These are phyloP conservation scores for Scheffersomyces ergatensis DNA, from an alignment of 805 yeast species.

Conservation along the genomic window DNA sequence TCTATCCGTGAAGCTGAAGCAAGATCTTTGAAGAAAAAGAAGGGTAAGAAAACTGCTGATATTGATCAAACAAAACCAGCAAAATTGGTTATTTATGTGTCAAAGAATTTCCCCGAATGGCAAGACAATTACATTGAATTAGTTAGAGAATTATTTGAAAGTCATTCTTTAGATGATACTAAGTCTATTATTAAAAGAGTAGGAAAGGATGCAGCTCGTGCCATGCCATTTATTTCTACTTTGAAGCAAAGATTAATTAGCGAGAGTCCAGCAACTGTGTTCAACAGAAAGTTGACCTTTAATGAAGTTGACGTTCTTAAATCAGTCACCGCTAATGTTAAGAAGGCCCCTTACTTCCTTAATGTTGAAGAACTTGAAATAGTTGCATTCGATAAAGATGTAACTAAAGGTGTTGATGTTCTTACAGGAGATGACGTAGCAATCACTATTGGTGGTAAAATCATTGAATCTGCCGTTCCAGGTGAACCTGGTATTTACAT, in stretches of 20 bases:
- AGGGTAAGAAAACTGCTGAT: slow-evolving; percentile 74
- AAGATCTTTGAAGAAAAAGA: slow-evolving; percentile 72
- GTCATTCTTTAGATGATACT: slow-evolving; percentile 62
- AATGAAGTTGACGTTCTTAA: slow-evolving; percentile 70
- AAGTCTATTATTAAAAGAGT: slow-evolving; percentile 61
- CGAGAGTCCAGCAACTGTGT: slow-evolving; percentile 74
- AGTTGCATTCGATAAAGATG: slow-evolving; percentile 52
- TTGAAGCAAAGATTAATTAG: slow-evolving; percentile 75
- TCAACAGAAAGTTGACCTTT: slow-evolving; percentile 85
- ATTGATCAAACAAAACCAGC: slow-evolving; percentile 75
- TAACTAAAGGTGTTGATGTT: slow-evolving; percentile 60
- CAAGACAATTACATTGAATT: slow-evolving; percentile 60
- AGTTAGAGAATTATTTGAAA: slow-evolving; percentile 72
- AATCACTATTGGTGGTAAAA: slow-evolving; percentile 62
- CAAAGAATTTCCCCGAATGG: slow-evolving; percentile 77
- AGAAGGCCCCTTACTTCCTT: slow-evolving; percentile 61
- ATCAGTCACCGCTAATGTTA: slow-evolving; percentile 51
- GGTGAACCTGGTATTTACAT: slow-evolving; percentile 88
- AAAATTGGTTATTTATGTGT: slow-evolving; percentile 67
- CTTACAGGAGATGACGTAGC: slow-evolving; percentile 68
- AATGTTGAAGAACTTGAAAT: slow-evolving; percentile 56
- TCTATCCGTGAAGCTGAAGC: slow-evolving; percentile 93
- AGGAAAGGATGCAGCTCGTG: slow-evolving; percentile 92
- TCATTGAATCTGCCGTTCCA: slow-evolving; percentile 82
- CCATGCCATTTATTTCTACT: slow-evolving; percentile 93